Percentiles rank a stretch among this genome's conserved stretches.
phyloP scores from a whole-genome alignment of 495 filamentous ascomycete genomes.

The Xylaria nigripes region DNA sequence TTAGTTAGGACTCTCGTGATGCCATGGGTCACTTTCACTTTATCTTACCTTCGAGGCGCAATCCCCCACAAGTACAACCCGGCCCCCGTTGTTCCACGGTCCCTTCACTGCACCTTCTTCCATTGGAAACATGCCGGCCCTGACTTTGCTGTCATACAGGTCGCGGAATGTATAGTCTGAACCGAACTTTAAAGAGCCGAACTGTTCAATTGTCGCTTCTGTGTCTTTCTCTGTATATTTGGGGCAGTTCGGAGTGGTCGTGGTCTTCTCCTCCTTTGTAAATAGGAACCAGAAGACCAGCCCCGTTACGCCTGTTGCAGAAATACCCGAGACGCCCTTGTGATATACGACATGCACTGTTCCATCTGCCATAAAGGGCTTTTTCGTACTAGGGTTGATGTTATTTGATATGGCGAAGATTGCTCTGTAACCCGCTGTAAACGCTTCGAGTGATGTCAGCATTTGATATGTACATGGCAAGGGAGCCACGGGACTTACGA shows the following conservation, averaged over 20 bases:
- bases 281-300: conserved; percentile 27
- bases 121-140: conserved; percentile 17
- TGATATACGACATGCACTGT: conserved; percentile 16
- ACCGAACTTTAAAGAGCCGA: conserved; percentile 8
- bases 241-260: conserved; percentile 11
- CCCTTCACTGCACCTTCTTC: conserved; percentile 19
- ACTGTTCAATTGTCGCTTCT: conserved; percentile 15
- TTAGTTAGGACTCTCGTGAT: no score
- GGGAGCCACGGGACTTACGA: background rate
- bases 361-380: conserved; percentile 8
- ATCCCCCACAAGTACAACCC: conserved; percentile 21
- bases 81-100: conserved; percentile 18
- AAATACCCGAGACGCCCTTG: conserved; percentile 12
- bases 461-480: background rate
- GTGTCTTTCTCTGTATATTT: conserved; percentile 13
- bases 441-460: background rate
- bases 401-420: conserved; percentile 22
- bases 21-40: background rate
- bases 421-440: conserved; percentile 12
- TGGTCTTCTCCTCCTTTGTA: conserved; percentile 14
- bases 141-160: conserved; percentile 14
- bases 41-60: conserved; percentile 12
- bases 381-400: background rate
- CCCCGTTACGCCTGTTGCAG: conserved; percentile 5
- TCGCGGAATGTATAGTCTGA: conserved; percentile 20